Evolutionary conservation across 371 early-diverging fungal species (phyloP), one percentile per base, ranked within the genome.

Genomic region (Mortierella sp.): DNA sequence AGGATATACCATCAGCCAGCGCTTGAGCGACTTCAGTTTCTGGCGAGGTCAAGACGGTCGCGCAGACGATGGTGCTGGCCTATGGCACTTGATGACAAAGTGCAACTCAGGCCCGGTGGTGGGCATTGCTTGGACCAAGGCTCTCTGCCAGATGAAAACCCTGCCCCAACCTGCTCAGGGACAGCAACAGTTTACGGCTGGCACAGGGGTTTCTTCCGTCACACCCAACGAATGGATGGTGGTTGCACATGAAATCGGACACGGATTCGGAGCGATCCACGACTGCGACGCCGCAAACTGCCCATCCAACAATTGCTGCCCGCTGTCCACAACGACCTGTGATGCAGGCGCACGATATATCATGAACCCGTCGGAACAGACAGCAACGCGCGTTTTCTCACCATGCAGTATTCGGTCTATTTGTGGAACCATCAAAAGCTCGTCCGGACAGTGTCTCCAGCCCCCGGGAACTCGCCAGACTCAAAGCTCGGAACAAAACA

Each of bases 1-100:
- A n/a, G 55, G 65, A 14, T 96, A 95, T 78, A 71, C 87, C 7
- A 92, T 98, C 55, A 88, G 87, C 48, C 69, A 87, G 32, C 89
- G 98, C 14, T 79, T 98, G 23, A 91, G 87, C 64, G 97, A 96
- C 69, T 98, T 98, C 76, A 91, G 93, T 51, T 42, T 78, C 17
- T 98, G 99, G 99, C 83, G 98, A 62, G 95, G 93, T 9, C 80
- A 68, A n/a, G 80, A 70, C 30, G 79, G 69, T 19, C 57, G 81
- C 31, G 60, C 70, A 8, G 71, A 80, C 21, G 95, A 94, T 80
- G 86, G 90, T 15, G 91, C 92, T 1, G 96, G 96, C 9, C 70
- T 97, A 37, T 98, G 97, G 97, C 97, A 97, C 79, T 81, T 97
- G 51, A 88, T 98, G 93, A 95, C 97, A 11, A 84, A 89, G 53